These are phyloP conservation scores for Eucalyptus viminalis DNA, from an alignment of 345 rosid species.

Conservation along the genomic window DNA sequence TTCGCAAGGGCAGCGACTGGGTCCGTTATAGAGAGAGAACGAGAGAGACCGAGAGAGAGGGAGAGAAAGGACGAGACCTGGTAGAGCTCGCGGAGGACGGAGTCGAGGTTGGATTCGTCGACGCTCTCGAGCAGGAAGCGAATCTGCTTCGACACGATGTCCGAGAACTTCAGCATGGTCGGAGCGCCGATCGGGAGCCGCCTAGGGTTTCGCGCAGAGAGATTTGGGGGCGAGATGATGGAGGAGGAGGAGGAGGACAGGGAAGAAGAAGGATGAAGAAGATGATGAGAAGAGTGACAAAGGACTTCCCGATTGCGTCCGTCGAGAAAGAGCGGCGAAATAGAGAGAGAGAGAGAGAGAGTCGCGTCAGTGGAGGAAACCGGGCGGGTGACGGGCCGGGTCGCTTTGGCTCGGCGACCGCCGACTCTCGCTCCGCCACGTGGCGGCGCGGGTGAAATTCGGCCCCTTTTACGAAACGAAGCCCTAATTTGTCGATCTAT, in stretches of 20 bases:
- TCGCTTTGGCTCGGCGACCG: not conserved
- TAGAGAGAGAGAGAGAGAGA: no score
- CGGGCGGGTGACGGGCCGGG: not conserved
- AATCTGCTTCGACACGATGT: slow-evolving; percentile 42
- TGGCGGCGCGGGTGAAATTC: not conserved
- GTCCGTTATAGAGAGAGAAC: not conserved
- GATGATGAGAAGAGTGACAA: not conserved
- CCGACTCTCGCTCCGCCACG: not conserved
- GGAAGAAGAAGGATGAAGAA: not conserved
- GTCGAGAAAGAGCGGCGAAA: not conserved
- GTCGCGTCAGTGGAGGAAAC: not conserved
- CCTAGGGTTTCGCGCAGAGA: not conserved
- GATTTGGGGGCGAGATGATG: not conserved
- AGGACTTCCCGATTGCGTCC: not conserved
- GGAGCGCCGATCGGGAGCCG: not conserved
- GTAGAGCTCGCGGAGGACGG: slow-evolving; percentile 39
- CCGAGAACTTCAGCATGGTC: slow-evolving; percentile 40
- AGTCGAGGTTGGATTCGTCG: slow-evolving; percentile 51
- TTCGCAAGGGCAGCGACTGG: not conserved
- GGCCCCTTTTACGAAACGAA: not conserved
- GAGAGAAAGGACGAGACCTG: slow-evolving; percentile 25
- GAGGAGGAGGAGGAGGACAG: not conserved
- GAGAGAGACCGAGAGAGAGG: not conserved
- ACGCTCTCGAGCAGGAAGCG: slow-evolving; percentile 55
- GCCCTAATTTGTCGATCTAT: not conserved